Percentiles rank a stretch among this genome's conserved stretches.
Evolutionary conservation across 768 basidiomycete genomes (phyloP).

Genomic region (Mycena leptocephala): DNA sequence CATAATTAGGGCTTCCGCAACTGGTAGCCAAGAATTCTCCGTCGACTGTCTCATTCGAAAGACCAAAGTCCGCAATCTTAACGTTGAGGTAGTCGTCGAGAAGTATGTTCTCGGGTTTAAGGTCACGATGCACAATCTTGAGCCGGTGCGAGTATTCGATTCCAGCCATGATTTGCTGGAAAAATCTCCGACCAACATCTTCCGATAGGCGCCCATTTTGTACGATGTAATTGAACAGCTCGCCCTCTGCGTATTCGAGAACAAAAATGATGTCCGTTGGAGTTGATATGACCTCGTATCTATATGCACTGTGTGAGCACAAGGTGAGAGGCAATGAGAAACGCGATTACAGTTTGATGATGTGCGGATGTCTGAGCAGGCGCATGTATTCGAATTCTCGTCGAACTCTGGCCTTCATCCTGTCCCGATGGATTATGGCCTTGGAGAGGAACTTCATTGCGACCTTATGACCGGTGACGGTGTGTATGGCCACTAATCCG

Average conservation of each 20-base stretch:
- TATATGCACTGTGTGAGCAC: slow-evolving; percentile 45
- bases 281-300: slow-evolving; percentile 93
- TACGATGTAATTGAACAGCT: slow-evolving; percentile 99
- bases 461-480: slow-evolving; percentile 94
- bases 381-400: slow-evolving; percentile 98
- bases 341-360: slow-evolving; percentile 91
- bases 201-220: slow-evolving; percentile 94
- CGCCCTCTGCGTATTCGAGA: slow-evolving; percentile 95
- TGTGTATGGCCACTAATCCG: slow-evolving; percentile 89
- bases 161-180: slow-evolving; percentile 98
- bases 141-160: slow-evolving; percentile 97
- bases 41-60: slow-evolving; percentile 96
- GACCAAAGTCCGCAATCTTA: slow-evolving; percentile 99
- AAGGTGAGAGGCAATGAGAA: slow-evolving; percentile 25
- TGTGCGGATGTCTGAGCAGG: slow-evolving; percentile 94
- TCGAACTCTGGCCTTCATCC: slow-evolving; percentile 93
- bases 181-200: slow-evolving; percentile 90
- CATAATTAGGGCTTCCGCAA: slow-evolving; percentile 98
- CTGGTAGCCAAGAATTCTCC: slow-evolving; percentile 98
- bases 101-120: slow-evolving; percentile 97
- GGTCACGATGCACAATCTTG: slow-evolving; percentile 97
- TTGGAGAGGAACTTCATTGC: slow-evolving; percentile 99
- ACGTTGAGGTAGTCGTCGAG: slow-evolving; percentile 90
- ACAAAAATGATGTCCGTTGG: slow-evolving; percentile 98
- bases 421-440: slow-evolving; percentile 91